phyloP scores from a whole-genome alignment of 2,329 filamentous ascomycete species.

The Colletotrichum euphorbiae region DNA sequence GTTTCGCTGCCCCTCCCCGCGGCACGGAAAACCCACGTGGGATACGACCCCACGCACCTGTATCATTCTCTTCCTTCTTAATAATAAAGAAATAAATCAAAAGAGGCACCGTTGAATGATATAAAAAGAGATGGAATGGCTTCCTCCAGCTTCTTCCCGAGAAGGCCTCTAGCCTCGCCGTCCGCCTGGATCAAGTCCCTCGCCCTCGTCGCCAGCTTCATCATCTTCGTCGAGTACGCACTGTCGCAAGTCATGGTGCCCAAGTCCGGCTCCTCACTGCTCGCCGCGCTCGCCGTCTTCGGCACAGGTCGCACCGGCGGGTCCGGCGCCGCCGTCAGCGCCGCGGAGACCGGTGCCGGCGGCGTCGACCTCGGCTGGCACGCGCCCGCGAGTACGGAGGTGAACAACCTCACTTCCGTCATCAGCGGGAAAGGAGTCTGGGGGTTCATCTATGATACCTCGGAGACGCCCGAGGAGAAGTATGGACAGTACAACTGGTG shows the following conservation, averaged over 20 bases:
- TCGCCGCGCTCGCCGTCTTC: conserved; percentile 34
- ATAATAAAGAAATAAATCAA: too few relatives aligned
- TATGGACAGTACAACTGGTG: conserved; percentile 83
- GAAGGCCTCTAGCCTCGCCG: conserved; percentile 28
- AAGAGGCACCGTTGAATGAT: not conserved
- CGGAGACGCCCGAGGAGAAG: conserved; percentile 62
- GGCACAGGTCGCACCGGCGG: conserved; percentile 15
- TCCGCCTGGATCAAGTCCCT: conserved; percentile 38
- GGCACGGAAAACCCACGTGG: conserved; percentile 7
- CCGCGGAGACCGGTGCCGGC: not conserved
- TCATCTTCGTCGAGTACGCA: conserved; percentile 30
- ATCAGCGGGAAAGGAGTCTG: conserved; percentile 72
- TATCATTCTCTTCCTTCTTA: not conserved
- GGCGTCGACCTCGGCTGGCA: conserved; percentile 65
- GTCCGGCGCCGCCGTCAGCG: conserved; percentile 21
- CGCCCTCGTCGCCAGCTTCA: conserved; percentile 31
- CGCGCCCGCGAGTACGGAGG: conserved; percentile 62
- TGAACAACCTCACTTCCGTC: conserved; percentile 72
- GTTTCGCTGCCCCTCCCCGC: not conserved
- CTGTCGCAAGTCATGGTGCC: conserved; percentile 35
- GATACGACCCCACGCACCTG: not conserved
- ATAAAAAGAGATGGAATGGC: conserved; percentile 37
- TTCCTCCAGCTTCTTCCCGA: conserved; percentile 25
- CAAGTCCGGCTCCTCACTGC: conserved; percentile 27
- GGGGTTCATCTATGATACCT: conserved; percentile 80